Base-by-base conservation (phyloP, 1,139 yeast genomes). In the Candida sp. region DNA sequence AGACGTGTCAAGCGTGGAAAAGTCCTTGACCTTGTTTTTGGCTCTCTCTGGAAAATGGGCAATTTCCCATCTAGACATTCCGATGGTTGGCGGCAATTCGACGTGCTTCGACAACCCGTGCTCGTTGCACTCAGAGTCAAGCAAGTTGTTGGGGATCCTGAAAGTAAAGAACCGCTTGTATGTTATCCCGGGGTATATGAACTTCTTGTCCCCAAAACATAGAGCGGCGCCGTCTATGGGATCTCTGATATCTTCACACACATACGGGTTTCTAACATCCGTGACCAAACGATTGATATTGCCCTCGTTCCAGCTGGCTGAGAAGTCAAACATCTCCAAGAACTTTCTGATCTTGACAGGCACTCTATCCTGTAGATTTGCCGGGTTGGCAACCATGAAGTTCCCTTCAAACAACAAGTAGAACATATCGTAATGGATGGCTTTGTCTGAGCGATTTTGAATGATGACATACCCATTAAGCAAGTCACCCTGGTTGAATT, bases 91-190 rank as follows among this genome's bases (percentile, higher is more conserved):
- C 1, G 78, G 78, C 27, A 76, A 57, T 43, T 68, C 69, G 6
- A 73, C 67, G 55, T 77, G 81, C 7, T 60, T 60, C 5, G 63
- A 61, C 39, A 74, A 61, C 48, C 63, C 68, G 57, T 75, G 77
- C 23, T 62, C 60, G 40, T 64, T 68, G 52, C 81, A 77, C 39
- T 71, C 67, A 32, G 70, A 69, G 54, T 77, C 81, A 44, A 77
- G 59, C 39, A 77, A 63, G 47, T 66, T 65, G 26, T 70, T 69
- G 2, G 81, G 81, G 38, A 77, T 66, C 45, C 73, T 63, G 55
- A 77, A 77, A 3, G 80, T 73, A 56, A 77, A 77, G 55, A 66
- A 75, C 17, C 81, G 64, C 53, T 77, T 77, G 57, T 74, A 74
- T 1, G 60, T 61, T 25, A 55, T 56, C 5, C 65, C 59, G 1